phyloP scores from a whole-genome alignment of 495 filamentous ascomycete genomes.

The Podospora fimiseda region DNA sequence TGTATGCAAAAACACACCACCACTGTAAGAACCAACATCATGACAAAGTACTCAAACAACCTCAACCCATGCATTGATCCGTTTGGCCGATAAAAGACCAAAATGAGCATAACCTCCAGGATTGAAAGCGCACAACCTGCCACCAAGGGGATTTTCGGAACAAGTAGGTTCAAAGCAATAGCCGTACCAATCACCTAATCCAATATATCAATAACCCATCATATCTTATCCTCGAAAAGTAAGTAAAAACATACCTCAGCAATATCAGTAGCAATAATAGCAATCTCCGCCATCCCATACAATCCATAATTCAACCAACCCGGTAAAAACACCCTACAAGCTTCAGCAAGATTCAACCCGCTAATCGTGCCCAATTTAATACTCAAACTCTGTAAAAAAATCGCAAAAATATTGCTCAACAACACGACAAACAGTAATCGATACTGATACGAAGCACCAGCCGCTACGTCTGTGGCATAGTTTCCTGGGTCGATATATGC shows the following conservation, averaged over 20 bases:
- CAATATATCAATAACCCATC: slow-evolving; percentile 6
- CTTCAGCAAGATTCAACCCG: slow-evolving; percentile 24
- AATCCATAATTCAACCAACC: slow-evolving; percentile 26
- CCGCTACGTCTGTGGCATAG: slow-evolving; percentile 29
- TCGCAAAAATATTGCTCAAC: slow-evolving; percentile 28
- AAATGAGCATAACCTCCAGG: slow-evolving; percentile 74
- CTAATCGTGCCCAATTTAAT: slow-evolving; percentile 29
- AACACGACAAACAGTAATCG: slow-evolving; percentile 28
- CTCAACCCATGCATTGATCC: slow-evolving; percentile 68
- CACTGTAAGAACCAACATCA: slow-evolving; percentile 71
- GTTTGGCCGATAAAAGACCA: slow-evolving; percentile 76
- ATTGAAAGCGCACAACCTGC: slow-evolving; percentile 85
- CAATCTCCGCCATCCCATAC: slow-evolving; percentile 25
- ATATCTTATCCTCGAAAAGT: not conserved
- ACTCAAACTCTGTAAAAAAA: slow-evolving; percentile 25
- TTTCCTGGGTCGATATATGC: slow-evolving; percentile 45
- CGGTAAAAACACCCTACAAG: slow-evolving; percentile 23
- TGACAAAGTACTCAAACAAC: slow-evolving; percentile 75
- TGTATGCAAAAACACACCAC: slow-evolving; percentile 90
- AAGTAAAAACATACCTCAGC: slow-evolving; percentile 52
- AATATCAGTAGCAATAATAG: slow-evolving; percentile 45
- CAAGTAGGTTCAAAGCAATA: slow-evolving; percentile 79
- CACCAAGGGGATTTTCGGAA: slow-evolving; percentile 70
- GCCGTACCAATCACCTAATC: slow-evolving; percentile 78
- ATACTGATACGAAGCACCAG: slow-evolving; percentile 26